phyloP scores from a whole-genome alignment of 441 rosid species.

The Erysimum cheiri region DNA sequence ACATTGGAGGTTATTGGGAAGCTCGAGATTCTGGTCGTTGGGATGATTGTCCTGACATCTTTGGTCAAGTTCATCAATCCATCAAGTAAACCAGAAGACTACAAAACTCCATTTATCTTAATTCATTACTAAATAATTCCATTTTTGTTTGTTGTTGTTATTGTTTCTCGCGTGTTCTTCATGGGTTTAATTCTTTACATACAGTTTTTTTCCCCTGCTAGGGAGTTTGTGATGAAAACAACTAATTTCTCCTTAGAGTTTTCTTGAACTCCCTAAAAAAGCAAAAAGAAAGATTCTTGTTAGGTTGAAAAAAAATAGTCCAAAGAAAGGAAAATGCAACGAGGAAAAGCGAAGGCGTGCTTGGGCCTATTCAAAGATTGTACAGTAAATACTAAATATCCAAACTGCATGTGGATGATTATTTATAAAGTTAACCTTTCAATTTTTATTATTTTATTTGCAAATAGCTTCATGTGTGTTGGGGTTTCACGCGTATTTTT shows the following conservation, averaged over 20 bases:
- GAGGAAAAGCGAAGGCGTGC: not conserved
- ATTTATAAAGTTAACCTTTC: not conserved
- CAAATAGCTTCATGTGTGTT: not conserved
- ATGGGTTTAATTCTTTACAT: not conserved
- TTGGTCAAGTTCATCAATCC: slow-evolving; percentile 52
- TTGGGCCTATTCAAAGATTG: not conserved
- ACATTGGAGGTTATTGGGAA: slow-evolving; percentile 70
- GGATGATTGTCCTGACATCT: slow-evolving; percentile 60
- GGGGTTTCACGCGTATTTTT: not conserved
- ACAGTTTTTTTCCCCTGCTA: not conserved
- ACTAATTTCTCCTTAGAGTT: not conserved
- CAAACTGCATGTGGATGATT: not conserved
- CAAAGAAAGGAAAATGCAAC: not conserved
- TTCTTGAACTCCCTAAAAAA: not conserved
- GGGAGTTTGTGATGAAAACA: slow-evolving; percentile 11
- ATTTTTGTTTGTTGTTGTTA: not conserved
- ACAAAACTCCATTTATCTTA: slow-evolving; percentile 1
- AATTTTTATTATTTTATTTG: too few relatives aligned
- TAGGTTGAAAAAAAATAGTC: not conserved
- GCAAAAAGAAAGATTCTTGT: not conserved
- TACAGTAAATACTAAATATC: not conserved
- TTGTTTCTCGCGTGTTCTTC: not conserved
- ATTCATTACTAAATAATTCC: not conserved
- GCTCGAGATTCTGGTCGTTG: slow-evolving; percentile 54
- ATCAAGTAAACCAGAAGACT: not conserved